Evolutionary conservation across 2,329 filamentous ascomycete species (phyloP).

Genomic region (Nemania diffusa): DNA sequence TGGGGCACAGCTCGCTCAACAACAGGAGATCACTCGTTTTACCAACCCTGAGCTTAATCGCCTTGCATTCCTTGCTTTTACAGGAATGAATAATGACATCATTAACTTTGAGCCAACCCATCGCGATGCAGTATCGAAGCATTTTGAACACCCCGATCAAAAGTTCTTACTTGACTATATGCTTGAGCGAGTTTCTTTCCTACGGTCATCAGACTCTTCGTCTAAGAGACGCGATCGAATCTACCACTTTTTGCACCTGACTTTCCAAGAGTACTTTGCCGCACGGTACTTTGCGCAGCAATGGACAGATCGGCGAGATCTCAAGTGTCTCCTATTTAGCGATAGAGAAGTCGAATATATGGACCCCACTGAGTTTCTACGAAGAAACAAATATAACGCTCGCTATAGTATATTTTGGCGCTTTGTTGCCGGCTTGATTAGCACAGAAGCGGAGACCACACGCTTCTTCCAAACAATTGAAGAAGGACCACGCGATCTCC

Average conservation of each 20-base stretch:
- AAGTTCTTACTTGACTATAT: background rate
- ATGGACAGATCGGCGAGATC: conserved; percentile 41
- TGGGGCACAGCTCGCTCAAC: conserved; percentile 6
- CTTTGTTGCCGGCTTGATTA: conserved; percentile 55
- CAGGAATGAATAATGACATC: conserved; percentile 48
- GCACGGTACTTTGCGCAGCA: conserved; percentile 53
- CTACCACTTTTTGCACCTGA: conserved; percentile 57
- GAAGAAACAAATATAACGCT: conserved; percentile 51
- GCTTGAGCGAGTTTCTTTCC: conserved; percentile 50
- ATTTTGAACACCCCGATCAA: background rate
- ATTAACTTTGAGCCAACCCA: conserved; percentile 49
- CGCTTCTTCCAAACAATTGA: conserved; percentile 50
- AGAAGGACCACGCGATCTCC: conserved; percentile 49
- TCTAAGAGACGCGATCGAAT: conserved; percentile 25
- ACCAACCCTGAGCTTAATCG: conserved; percentile 41
- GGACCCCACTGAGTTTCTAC: conserved; percentile 44
- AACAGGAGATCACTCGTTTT: conserved; percentile 36
- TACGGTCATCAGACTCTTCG: conserved; percentile 48
- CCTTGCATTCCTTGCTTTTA: conserved; percentile 50
- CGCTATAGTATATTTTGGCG: conserved; percentile 56
- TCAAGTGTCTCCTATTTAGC: conserved; percentile 35
- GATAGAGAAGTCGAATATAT: background rate
- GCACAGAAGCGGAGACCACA: conserved; percentile 25
- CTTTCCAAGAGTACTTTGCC: conserved; percentile 57
- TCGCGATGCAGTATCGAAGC: conserved; percentile 36